Evolutionary conservation across 1,139 yeast species (phyloP).

Genomic region (Geotrichum siamense): DNA sequence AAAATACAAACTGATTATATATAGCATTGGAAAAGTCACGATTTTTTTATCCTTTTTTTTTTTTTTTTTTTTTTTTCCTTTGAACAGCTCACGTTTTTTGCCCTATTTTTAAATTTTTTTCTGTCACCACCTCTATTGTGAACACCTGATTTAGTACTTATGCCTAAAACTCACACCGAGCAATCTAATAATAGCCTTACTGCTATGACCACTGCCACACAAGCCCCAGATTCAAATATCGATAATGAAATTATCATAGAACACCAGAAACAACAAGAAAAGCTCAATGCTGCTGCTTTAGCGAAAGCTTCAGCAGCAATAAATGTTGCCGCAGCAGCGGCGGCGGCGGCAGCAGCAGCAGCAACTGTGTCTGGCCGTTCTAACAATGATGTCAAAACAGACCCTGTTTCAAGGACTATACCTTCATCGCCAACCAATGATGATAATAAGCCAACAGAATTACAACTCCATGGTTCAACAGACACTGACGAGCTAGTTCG

Average conservation of each 20-base stretch:
- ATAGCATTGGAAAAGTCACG: too few species aligned
- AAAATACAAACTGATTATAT: too few species aligned
- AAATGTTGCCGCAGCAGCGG: conserved; percentile 17
- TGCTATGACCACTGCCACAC: too few species aligned
- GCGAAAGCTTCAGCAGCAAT: conserved; percentile 17
- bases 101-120: too few species aligned
- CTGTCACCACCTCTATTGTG: too few species aligned
- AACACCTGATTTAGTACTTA: too few species aligned
- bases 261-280: conserved; percentile 11
- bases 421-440: neutral
- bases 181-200: too few species aligned
- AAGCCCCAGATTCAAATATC: conserved; percentile 7
- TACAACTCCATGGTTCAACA: neutral
- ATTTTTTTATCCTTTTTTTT: too few species aligned
- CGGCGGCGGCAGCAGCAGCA: conserved; percentile 14
- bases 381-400: neutral
- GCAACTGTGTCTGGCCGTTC: conserved; percentile 2
- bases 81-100: too few species aligned
- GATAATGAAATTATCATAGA: conserved; percentile 12
- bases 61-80: too few species aligned
- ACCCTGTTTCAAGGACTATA: neutral
- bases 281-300: conserved; percentile 15
- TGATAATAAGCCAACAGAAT: too few species aligned
- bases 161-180: too few species aligned
- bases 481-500: neutral